Conservation (phyloP, 208 protist genomes). For the Herpetomonas muscarum region DNA sequence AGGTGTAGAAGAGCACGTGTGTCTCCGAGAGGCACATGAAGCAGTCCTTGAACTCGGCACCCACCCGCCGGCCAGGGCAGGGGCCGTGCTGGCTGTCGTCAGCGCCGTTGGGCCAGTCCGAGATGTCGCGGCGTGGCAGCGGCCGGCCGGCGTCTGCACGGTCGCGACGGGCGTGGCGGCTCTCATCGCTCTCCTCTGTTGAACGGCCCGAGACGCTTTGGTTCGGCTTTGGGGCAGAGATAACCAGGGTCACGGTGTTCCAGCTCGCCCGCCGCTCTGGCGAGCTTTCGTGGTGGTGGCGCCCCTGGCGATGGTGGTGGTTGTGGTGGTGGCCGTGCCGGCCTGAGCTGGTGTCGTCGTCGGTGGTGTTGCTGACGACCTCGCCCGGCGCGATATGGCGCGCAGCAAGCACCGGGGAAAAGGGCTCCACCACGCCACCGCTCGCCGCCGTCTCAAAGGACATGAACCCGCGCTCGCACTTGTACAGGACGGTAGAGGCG, state of each 20-base stretch:
- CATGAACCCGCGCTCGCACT: slow-evolving; percentile 24
- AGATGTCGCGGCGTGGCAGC: not conserved
- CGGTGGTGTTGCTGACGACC: not conserved
- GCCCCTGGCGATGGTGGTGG: not conserved
- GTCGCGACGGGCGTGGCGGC: not conserved
- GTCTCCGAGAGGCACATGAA: slow-evolving; percentile 32
- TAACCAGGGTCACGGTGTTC: slow-evolving; percentile 26
- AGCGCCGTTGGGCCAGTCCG: no score
- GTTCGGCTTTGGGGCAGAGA: slow-evolving; percentile 2
- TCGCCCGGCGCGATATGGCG: no score
- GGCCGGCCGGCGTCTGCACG: not conserved
- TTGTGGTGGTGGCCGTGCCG: not conserved
- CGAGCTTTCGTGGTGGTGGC: not conserved
- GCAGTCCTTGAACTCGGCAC: slow-evolving; percentile 21
- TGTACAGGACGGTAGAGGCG: slow-evolving; percentile 16
- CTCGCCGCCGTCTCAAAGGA: slow-evolving; percentile 11
- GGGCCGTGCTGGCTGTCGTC: not conserved
- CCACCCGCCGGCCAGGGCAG: not conserved
- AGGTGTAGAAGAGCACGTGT: slow-evolving; percentile 40
- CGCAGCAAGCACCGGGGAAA: not conserved
- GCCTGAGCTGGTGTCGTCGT: not conserved
- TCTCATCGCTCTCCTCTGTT: not conserved
- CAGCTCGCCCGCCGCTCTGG: slow-evolving; percentile 1
- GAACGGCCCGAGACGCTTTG: no score
- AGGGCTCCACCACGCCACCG: not conserved